Conservation (phyloP, 202 grass and related monocot genomes). For the Digitaria exilis region DNA sequence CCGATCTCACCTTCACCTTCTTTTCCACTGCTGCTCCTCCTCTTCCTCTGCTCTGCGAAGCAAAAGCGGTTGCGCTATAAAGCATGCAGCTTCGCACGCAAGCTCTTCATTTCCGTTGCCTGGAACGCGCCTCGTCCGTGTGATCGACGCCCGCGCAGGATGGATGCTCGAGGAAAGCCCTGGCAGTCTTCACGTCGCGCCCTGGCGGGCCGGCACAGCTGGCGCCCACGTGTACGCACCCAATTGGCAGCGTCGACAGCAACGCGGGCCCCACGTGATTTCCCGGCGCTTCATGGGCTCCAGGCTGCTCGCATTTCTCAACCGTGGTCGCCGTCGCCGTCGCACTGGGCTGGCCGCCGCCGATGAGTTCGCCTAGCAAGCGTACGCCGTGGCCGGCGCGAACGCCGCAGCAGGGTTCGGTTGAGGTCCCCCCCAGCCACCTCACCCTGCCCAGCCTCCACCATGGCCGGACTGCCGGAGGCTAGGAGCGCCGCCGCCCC, state of each 20-base stretch:
- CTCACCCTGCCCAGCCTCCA: background rate
- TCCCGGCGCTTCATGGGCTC: background rate
- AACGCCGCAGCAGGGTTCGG: background rate
- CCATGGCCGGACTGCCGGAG: background rate
- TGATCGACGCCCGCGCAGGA: background rate
- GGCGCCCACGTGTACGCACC: background rate
- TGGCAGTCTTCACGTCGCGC: background rate
- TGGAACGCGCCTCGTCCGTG: background rate
- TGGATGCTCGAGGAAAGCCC: background rate
- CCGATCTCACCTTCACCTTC: background rate
- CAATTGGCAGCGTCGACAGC: background rate
- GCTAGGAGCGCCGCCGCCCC: no score
- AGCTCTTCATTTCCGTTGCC: background rate
- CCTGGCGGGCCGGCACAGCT: background rate
- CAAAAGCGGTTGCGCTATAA: background rate
- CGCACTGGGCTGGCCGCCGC: no score
- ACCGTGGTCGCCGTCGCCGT: background rate
- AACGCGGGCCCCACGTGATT: background rate
- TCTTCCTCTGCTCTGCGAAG: background rate
- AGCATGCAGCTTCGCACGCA: background rate
- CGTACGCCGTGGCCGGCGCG: background rate
- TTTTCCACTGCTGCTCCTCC: background rate
- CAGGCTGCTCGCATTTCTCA: background rate
- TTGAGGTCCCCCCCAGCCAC: background rate
- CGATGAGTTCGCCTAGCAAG: background rate